phyloP scores from a whole-genome alignment of 2,329 filamentous ascomycete species.

The Dothistroma pini region DNA sequence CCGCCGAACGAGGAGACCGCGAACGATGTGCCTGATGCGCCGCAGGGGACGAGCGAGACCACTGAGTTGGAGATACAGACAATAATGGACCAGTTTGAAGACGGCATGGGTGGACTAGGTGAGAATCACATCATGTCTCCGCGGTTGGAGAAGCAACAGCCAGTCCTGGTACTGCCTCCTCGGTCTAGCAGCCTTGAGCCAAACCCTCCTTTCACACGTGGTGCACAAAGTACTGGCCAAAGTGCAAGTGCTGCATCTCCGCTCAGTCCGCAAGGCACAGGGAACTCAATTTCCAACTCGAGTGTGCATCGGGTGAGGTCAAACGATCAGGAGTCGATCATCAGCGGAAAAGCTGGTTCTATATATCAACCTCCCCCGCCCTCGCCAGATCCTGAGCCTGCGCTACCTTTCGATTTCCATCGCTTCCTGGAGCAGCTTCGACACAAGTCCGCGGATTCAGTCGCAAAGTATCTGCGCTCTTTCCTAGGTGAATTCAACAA shows the following conservation, averaged over 20 bases:
- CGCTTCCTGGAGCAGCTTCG: conserved; percentile 92
- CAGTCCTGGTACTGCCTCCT: conserved; percentile 72
- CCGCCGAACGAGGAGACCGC: conserved; percentile 24
- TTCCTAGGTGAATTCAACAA: conserved; percentile 94
- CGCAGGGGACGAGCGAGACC: conserved; percentile 35
- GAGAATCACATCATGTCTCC: conserved; percentile 87
- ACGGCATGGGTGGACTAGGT: conserved; percentile 59
- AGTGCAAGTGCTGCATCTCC: conserved; percentile 17
- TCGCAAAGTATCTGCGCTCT: conserved; percentile 90
- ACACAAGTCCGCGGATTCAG: conserved; percentile 95
- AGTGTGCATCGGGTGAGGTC: conserved; percentile 23
- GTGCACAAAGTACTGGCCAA: conserved; percentile 25
- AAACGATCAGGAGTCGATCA: conserved; percentile 29
- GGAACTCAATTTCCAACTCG: conserved; percentile 26
- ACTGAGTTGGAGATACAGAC: conserved; percentile 79
- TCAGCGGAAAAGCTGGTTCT: conserved; percentile 32
- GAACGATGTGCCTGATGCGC: conserved; percentile 48
- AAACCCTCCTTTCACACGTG: conserved; percentile 25
- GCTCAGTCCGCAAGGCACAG: conserved; percentile 24
- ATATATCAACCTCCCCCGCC: conserved; percentile 58
- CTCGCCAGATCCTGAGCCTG: conserved; percentile 63
- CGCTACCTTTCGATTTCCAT: conserved; percentile 93
- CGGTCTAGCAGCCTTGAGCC: conserved; percentile 84
- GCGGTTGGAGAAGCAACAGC: conserved; percentile 75
- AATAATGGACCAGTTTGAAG: conserved; percentile 95